Evolutionary conservation across 2,329 filamentous ascomycete species (phyloP).

Genomic region (Sporothrix phasma): DNA sequence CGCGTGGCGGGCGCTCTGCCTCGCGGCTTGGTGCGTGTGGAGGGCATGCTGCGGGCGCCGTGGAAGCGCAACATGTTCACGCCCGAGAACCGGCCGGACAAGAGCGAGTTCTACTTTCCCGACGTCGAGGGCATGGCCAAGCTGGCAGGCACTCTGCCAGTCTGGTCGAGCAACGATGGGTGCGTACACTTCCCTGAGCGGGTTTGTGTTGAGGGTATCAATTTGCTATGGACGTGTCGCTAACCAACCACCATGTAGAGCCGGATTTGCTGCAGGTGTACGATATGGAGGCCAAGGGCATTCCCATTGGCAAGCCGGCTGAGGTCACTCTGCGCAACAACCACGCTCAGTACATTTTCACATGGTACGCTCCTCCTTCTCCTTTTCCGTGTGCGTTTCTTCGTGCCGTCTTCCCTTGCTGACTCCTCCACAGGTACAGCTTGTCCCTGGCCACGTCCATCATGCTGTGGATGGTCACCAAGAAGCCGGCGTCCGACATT

Average conservation of each 20-base stretch:
- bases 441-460: constrained; percentile 75
- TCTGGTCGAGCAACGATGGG: constrained; percentile 93
- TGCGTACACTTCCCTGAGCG: constrained; percentile 31
- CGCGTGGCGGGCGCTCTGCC: constrained; percentile 57
- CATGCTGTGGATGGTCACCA: constrained; percentile 94
- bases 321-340: constrained; percentile 94
- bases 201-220: background rate
- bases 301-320: constrained; percentile 78
- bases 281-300: constrained; percentile 66
- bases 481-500: constrained; percentile 68
- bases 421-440: constrained; percentile 57
- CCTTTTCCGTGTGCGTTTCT: no score
- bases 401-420: constrained; percentile 7
- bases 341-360: constrained; percentile 97
- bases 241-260: constrained; percentile 37
- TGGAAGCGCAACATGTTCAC: constrained; percentile 99
- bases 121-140: constrained; percentile 87
- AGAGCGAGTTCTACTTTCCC: constrained; percentile 86
- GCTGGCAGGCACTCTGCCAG: constrained; percentile 69
- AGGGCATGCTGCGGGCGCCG: constrained; percentile 77
- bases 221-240: background rate
- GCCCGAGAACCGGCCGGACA: constrained; percentile 74
- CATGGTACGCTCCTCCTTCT: constrained; percentile 57
- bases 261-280: constrained; percentile 69
- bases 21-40: constrained; percentile 60